Evolutionary conservation across 1,139 yeast species (phyloP).

Genomic region (Zygosaccharomyces pseudobailii): DNA sequence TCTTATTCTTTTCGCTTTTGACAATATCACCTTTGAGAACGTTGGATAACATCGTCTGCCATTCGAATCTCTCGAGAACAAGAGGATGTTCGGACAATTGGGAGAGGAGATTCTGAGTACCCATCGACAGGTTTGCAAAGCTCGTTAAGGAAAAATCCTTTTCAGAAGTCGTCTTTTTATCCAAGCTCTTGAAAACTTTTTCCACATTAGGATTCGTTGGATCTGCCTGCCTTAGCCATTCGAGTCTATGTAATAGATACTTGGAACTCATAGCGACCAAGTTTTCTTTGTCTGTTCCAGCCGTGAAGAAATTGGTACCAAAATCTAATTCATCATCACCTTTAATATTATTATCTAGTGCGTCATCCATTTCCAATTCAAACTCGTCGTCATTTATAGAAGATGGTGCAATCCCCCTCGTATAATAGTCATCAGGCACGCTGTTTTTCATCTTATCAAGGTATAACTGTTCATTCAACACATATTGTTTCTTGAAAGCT

Average conservation of each 20-base stretch:
- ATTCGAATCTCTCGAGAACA: slow-evolving; percentile 78
- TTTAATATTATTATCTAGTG: slow-evolving; percentile 24
- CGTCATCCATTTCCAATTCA: slow-evolving; percentile 31
- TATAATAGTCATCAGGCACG: slow-evolving; percentile 63
- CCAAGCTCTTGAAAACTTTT: slow-evolving; percentile 13
- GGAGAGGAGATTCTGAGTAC: slow-evolving; percentile 16
- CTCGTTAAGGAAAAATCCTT: slow-evolving; percentile 11
- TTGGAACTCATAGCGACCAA: slow-evolving; percentile 27
- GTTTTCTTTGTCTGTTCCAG: slow-evolving; percentile 21
- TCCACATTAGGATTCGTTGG: slow-evolving; percentile 21
- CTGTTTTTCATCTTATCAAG: slow-evolving; percentile 61
- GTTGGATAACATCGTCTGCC: slow-evolving; percentile 91
- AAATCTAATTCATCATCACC: slow-evolving; percentile 22
- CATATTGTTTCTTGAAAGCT: slow-evolving; percentile 32
- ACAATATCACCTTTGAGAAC: slow-evolving; percentile 95
- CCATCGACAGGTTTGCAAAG: slow-evolving; percentile 10
- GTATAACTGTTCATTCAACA: slow-evolving; percentile 64
- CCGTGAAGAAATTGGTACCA: slow-evolving; percentile 23
- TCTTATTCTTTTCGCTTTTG: slow-evolving; percentile 80
- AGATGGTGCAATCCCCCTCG: slow-evolving; percentile 48
- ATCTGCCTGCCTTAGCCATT: slow-evolving; percentile 27
- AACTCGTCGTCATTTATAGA: slow-evolving; percentile 24
- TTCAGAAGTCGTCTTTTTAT: slow-evolving; percentile 9
- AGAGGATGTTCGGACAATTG: slow-evolving; percentile 46
- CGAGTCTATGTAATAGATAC: slow-evolving; percentile 24